Conservation (phyloP, 805 yeast species). For the Wickerhamiella kazuoi region DNA sequence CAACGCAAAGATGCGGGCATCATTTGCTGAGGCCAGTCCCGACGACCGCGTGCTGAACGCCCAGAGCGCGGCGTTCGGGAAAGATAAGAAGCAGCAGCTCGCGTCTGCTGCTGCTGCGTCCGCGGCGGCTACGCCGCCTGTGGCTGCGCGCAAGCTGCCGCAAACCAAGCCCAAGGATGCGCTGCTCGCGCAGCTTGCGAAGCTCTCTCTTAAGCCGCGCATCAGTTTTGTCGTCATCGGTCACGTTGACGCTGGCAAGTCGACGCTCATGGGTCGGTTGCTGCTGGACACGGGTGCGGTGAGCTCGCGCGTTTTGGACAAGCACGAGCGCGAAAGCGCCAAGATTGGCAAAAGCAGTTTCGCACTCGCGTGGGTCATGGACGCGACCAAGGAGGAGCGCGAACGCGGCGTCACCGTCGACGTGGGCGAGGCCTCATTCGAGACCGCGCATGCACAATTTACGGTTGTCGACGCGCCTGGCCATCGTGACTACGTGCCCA, state of each 20-base stretch:
- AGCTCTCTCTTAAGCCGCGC: constrained; percentile 28
- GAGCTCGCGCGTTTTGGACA: constrained; percentile 44
- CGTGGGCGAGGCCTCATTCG: constrained; percentile 50
- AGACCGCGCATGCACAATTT: constrained; percentile 35
- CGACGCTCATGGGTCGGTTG: constrained; percentile 61
- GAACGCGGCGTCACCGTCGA: constrained; percentile 64
- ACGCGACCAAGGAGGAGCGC: constrained; percentile 63
- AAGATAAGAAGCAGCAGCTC: background rate
- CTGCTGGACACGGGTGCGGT: constrained; percentile 50
- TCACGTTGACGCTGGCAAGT: constrained; percentile 75
- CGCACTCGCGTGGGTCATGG: constrained; percentile 75
- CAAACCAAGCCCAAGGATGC: constrained; percentile 5
- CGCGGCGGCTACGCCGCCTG: background rate
- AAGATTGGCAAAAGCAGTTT: constrained; percentile 59
- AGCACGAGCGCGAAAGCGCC: constrained; percentile 45
- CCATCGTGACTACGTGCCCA: constrained; percentile 67
- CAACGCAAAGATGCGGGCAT: constrained; percentile 20
- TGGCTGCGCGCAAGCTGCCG: constrained; percentile 1
- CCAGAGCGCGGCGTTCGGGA: constrained; percentile 25
- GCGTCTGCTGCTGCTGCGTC: background rate
- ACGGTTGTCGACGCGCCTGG: constrained; percentile 78
- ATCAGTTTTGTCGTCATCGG: constrained; percentile 68
- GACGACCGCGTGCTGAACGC: constrained; percentile 54
- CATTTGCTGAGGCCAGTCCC: constrained; percentile 59
- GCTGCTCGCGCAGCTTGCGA: constrained; percentile 2